Evolutionary conservation across 1,139 yeast species (phyloP), one percentile per base, ranked within the genome.

Genomic region (Hyphopichia burtonii): DNA sequence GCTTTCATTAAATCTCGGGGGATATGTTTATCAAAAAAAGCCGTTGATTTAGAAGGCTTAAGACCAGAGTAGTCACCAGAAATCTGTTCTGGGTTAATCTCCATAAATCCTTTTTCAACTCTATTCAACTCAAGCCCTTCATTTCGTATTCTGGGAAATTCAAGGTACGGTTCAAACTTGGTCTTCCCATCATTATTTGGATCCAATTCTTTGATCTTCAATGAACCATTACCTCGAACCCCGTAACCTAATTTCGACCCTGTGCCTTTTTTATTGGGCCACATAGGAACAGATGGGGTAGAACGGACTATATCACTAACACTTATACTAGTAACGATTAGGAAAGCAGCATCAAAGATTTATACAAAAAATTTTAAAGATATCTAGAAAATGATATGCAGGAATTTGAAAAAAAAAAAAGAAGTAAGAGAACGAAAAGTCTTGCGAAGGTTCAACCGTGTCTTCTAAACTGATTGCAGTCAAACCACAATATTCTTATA

Each of bases 221-320:
- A 12, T 18, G 25, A 19, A 17, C 59, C 63, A 48, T 65, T 54
- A 3, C 78, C 71, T 22, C 56, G 47, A 1, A 66, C 56, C 3
- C 78, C 78, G 44, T 66, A 66, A 15, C 68, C 52, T 41, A 72
- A 59, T 54, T 67, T 73, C 4, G 56, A 61, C 1, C 78, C 78
- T 23, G 68, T 56, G 1, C 75, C 76, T 33, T 55, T 48, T 44
- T 64, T 71, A 23, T 63, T 61, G 31, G 77, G 76, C 72, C 76
- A 71, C 75, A 71, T 70, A 27, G 32, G 28, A 38, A 6, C 11
- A 25, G 31, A 27, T 7, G 31, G 6, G 6, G 31, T 27, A 8
- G 8, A 8, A 20, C 23, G 8, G 23, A 20, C 28, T 10, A 30
- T 30, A 30, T 30, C 10, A 14, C 12, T 8, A 30, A 30, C 12